Evolutionary conservation across 140 eudicot genomes (phyloP), one percentile per base, ranked within the genome.

Genomic region (Ambrosia hybrid): DNA sequence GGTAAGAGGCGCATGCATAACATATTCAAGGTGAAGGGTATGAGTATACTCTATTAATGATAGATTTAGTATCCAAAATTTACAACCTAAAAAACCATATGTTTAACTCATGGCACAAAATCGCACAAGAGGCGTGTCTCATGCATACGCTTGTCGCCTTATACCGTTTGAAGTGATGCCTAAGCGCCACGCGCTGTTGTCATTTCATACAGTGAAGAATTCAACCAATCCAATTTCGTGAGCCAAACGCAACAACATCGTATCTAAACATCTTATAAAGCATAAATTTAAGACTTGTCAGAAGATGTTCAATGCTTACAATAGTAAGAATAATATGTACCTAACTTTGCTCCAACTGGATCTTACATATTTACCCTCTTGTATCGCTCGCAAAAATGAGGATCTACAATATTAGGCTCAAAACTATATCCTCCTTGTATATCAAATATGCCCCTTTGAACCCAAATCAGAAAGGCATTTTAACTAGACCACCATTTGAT

Each of bases 301-400:
- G 59, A 51, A 63, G 62, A 58, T 70, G 38, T 45, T 51, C 15
- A 56, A 4, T 57, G 68, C 41, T 41, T 17, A 68, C 59, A 68
- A 68, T 17, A 58, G 16, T 7, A 39, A 16, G 49, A 5, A 43
- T 52, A 51, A 60, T 80, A 80, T 80, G 66, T 70, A 80, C 74
- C 65, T 48, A 39, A 41, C 53, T 73, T 70, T 41, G 63, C 60
- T 67, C 80, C 43, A 80, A 56, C 38, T 30, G 76, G 73, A 80
- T 70, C 73, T 80, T 62, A 61, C 80, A 74, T 74, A 80, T 75
- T 3, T 69, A 70, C 69, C 38, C 26, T 46, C 45, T 33, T 13
- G 7, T 37, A 12, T 39, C 14, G 58, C 69, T 65, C 59, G 46
- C 73, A 56, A 78, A 78, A 78, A 45, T 57, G 68, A 53, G 45